Base-by-base conservation (phyloP, 371 early-diverging fungal species). In the Mucor velutinosus region DNA sequence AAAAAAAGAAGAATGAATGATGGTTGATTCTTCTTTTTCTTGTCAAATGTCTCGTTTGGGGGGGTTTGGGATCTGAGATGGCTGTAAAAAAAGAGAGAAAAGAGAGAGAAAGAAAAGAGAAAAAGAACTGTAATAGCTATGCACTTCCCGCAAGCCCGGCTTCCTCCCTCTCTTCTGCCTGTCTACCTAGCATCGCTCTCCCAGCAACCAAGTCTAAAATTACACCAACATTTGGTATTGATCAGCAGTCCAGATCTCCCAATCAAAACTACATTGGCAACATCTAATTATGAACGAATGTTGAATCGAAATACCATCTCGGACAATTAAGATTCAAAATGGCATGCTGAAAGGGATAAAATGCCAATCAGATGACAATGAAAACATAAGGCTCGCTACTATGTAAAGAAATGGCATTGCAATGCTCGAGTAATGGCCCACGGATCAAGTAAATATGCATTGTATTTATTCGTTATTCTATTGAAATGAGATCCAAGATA, bases 221-320 rank as follows among this genome's bases (percentile, higher is more conserved):
- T n/a, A 45, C 45, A n/a, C 5, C 7, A 45, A 17, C 41, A 41
- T 4, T 14, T 41, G 41, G 17, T 19, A 10, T 14, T 29, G 55
- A 55, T 55, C 29, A 55, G 30, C 55, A 55, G 55, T 55, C 55
- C 55, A 55, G 25, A 55, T 30, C 55, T 29, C 25, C 55, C 55
- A 55, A 55, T 55, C 25, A 55, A 55, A 55, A 41, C 41, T 15
- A 41, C 41, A 41, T 41, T 37, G 37, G 35, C 3, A n/a, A n/a
- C 45, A 45, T 45, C 8, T 45, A 45, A 4, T 45, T 5, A n/a
- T 45, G 19, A 45, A 21, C 11, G 23, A 10, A 3, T 35, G 37
- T 35, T 35, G 37, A 19, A 47, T 21, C 19, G 21, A 47, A 19
- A 17, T 41, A 41, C 21, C 47, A 47, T 47, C 47, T 47, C 47